phyloP scores from a whole-genome alignment of 345 rosid species.

The Murraya koenigii region DNA sequence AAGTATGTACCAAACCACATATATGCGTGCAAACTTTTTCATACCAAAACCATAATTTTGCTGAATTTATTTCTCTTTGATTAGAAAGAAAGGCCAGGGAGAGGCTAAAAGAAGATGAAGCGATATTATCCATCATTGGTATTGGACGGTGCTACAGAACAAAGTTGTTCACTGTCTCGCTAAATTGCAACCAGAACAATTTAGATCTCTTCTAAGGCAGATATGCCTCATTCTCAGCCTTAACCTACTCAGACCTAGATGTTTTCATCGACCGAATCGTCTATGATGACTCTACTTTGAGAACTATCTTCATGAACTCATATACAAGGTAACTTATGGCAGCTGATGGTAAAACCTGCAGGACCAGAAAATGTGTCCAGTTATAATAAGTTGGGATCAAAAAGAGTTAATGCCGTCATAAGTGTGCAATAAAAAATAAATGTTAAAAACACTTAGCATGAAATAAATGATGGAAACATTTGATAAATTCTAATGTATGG shows the following conservation, averaged over 20 bases:
- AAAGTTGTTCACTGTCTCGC: not conserved
- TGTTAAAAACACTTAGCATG: not conserved
- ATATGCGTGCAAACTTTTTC: not conserved
- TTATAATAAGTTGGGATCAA: not conserved
- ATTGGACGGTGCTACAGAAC: not conserved
- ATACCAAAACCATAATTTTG: not conserved
- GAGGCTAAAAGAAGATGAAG: not conserved
- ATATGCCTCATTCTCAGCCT: not conserved
- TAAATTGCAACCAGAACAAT: not conserved
- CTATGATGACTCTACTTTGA: constrained; percentile 65
- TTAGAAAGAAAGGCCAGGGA: not conserved
- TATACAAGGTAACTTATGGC: constrained; percentile 83
- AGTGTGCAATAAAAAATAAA: not conserved
- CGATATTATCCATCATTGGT: not conserved
- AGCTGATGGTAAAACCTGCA: constrained; percentile 91
- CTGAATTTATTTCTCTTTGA: not conserved
- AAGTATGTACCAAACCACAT: too few species aligned
- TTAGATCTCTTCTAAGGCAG: not conserved
- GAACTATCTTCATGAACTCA: constrained; percentile 88
- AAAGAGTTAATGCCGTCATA: not conserved
- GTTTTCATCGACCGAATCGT: not conserved
- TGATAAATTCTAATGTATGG: not conserved
- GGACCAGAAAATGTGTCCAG: constrained; percentile 1
- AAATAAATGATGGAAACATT: not conserved
- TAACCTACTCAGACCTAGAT: not conserved